A percentile compares a stretch with the other conserved stretches of the same genome.
phyloP scores from a whole-genome alignment of 2,329 filamentous ascomycete species.

The Esteya vermicola region DNA sequence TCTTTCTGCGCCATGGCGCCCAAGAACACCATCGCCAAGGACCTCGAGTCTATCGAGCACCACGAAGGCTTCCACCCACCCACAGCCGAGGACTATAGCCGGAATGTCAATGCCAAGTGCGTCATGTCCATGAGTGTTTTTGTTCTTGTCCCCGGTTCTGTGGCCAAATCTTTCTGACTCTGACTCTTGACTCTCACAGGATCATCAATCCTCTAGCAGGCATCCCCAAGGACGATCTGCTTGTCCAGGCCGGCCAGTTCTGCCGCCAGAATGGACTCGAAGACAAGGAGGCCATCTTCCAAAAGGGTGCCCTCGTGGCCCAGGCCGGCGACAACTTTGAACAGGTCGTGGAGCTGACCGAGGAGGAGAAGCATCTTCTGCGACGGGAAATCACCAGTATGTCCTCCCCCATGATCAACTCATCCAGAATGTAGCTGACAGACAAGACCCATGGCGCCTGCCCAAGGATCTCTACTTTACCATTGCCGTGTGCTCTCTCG shows the following conservation, averaged over 20 bases:
- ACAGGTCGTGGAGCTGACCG: constrained; percentile 24
- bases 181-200: neutral
- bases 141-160: neutral
- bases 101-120: neutral
- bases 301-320: constrained; percentile 55
- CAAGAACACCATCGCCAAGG: neutral
- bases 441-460: constrained; percentile 14
- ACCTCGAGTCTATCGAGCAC: neutral
- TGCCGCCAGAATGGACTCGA: constrained; percentile 3
- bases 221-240: neutral
- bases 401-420: too few relatives aligned
- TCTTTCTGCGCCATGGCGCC: neutral
- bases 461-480: constrained; percentile 5
- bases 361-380: constrained; percentile 37
- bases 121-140: neutral
- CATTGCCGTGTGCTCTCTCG: constrained; percentile 27
- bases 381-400: constrained; percentile 28
- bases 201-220: constrained; percentile 5
- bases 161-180: too few relatives aligned
- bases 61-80: neutral
- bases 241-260: neutral
- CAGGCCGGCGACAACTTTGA: constrained; percentile 47
- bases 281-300: constrained; percentile 33
- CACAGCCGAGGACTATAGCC: neutral
- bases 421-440: too few relatives aligned